Percentiles rank a stretch among this genome's conserved stretches.
phyloP scores from a whole-genome alignment of 225 moss, liverwort and hornwort genomes.

The Pseudisothecium myosuroides region DNA sequence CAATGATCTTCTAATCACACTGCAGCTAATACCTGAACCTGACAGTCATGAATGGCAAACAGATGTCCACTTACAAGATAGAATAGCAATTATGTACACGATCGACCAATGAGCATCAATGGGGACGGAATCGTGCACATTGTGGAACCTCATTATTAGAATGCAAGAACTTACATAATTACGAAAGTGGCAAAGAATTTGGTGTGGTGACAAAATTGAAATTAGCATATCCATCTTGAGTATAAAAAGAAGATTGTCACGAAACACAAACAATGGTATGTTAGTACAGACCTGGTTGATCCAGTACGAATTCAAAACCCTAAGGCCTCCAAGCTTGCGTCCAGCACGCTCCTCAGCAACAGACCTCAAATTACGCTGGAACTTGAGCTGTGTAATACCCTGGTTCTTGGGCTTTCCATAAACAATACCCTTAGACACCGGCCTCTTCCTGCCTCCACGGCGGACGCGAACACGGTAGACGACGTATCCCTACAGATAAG shows the following conservation, averaged over 20 bases:
- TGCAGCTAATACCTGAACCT: not conserved
- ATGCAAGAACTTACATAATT: not conserved
- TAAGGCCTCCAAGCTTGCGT: conserved; percentile 73
- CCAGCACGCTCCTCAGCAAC: conserved; percentile 94
- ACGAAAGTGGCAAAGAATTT: not conserved
- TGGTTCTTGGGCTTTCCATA: conserved; percentile 91
- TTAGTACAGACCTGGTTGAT: conserved; percentile 61
- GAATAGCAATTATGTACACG: not conserved
- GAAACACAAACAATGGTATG: not conserved
- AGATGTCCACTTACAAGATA: not conserved
- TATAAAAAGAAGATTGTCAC: not conserved
- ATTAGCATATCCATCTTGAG: not conserved
- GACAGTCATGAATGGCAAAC: not conserved
- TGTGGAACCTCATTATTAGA: not conserved
- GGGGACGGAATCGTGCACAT: not conserved
- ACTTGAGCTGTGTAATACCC: conserved; percentile 91
- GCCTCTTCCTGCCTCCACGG: conserved; percentile 86
- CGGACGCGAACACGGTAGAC: conserved; percentile 82
- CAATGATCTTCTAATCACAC: not conserved
- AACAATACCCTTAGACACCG: conserved; percentile 84
- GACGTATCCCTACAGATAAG: conserved; percentile 53
- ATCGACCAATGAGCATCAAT: not conserved
- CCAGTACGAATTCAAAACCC: conserved; percentile 87
- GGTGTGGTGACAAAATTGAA: too few relatives aligned
- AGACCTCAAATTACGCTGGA: conserved; percentile 81